Base-by-base conservation (phyloP, 306 rosid species). In the Begonia peltatifolia region DNA sequence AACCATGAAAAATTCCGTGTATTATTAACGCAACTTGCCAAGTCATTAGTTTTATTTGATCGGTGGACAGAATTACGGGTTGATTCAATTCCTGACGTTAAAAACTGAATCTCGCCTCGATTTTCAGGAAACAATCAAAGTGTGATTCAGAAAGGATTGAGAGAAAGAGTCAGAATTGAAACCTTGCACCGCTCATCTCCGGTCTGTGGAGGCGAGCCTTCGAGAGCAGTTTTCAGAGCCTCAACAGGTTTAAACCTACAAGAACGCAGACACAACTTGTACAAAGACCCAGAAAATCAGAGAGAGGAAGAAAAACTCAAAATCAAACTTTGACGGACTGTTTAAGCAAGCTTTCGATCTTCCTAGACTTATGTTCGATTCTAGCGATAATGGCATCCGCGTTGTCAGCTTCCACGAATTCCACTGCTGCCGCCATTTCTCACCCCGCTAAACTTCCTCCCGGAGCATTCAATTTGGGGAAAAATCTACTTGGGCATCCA, bases 221-320 rank as follows among this genome's bases (percentile, higher is more conserved):
- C 99, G 20, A 90, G 94, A 2, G 99, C 99, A 47, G 99, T 90
- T 81, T 81, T 90, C 17, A 90, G 88, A 18, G 99, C 94, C 73
- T 90, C 94, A 13, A 90, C 84, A 1, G 82, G 85, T 56, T 76
- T 90, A 52, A 60, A 81, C 78, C 99, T 86, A 59, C 42, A 74
- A 9, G 65, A 47, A 71, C 11, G 47, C 48, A 44, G 14, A 10
- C 6, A 44, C n/a, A 44, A 44, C 14, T 44, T 44, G 48, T 10
- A n/a, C 9, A 30, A 7, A 11, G 6, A 48, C 5, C 8, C 7
- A 8, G 11, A 14, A 46, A 50, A 30, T 8, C 10, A 17, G 74
- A 59, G 48, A n/a, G 14, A 64, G 58, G 9, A 23, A 11, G 49
- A 13, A 41, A 11, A 11, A 38, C 38, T 47, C 16, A 56, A 63